phyloP scores from a whole-genome alignment of 2,329 filamentous ascomycete species.

The Arthrobotrys sinensis region DNA sequence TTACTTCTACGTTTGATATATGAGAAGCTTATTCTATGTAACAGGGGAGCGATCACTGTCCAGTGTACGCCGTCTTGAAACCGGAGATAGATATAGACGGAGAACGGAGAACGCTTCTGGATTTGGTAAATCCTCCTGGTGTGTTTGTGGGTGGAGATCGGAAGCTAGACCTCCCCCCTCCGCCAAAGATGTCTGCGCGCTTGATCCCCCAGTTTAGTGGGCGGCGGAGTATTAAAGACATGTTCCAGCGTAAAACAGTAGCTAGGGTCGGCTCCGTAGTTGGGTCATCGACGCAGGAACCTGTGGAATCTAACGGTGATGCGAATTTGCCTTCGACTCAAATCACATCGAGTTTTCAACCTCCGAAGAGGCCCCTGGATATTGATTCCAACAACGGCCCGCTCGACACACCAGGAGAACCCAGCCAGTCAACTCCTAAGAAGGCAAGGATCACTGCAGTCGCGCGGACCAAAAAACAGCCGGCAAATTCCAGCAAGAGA shows the following conservation, averaged over 20 bases:
- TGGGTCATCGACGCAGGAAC: slow-evolving; percentile 45
- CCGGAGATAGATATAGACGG: slow-evolving; percentile 74
- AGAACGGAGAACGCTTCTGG: slow-evolving; percentile 73
- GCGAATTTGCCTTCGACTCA: slow-evolving; percentile 63
- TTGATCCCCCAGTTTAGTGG: slow-evolving; percentile 90
- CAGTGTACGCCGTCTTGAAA: slow-evolving; percentile 83
- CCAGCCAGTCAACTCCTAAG: slow-evolving; percentile 38
- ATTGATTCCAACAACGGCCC: neutral
- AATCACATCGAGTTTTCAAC: slow-evolving; percentile 72
- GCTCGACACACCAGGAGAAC: neutral
- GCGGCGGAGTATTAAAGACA: slow-evolving; percentile 88
- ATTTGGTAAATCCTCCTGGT: slow-evolving; percentile 83
- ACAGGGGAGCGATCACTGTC: slow-evolving; percentile 93
- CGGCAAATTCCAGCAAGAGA: neutral
- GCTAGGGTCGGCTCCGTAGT: slow-evolving; percentile 70
- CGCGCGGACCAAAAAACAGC: slow-evolving; percentile 11
- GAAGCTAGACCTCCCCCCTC: slow-evolving; percentile 75
- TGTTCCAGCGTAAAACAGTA: slow-evolving; percentile 75
- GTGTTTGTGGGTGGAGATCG: slow-evolving; percentile 79
- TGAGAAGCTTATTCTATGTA: slow-evolving; percentile 61
- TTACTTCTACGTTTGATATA: neutral
- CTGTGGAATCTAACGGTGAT: slow-evolving; percentile 51
- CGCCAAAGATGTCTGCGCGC: slow-evolving; percentile 83
- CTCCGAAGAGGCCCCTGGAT: slow-evolving; percentile 25
- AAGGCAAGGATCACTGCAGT: slow-evolving; percentile 29